phyloP scores from a whole-genome alignment of 2,329 filamentous ascomycete genomes.

The Camillea tinctor region DNA sequence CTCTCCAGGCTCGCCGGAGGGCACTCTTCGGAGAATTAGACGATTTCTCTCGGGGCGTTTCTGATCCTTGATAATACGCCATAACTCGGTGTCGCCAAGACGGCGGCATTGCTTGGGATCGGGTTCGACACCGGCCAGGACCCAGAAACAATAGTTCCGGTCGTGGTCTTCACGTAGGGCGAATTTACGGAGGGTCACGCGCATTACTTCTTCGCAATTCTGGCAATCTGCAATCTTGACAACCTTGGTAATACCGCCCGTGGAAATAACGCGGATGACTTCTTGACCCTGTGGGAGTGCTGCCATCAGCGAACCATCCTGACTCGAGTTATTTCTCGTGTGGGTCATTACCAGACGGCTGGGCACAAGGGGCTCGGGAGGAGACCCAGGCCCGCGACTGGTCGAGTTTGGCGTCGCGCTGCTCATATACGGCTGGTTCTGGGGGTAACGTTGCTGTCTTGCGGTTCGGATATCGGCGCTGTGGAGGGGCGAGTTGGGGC shows the following conservation, averaged over 20 bases:
- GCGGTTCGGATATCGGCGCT: conserved; percentile 55
- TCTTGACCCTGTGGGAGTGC: conserved; percentile 82
- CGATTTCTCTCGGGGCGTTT: conserved; percentile 84
- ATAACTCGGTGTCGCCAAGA: conserved; percentile 81
- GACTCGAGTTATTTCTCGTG: conserved; percentile 76
- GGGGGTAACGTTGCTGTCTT: conserved; percentile 55
- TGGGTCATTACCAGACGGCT: conserved; percentile 66
- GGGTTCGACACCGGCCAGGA: conserved; percentile 80
- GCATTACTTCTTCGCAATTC: conserved; percentile 88
- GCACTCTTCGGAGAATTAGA: conserved; percentile 88
- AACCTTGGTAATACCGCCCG: conserved; percentile 86
- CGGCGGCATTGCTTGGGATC: conserved; percentile 78
- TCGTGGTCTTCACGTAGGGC: conserved; percentile 86
- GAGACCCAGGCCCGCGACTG: conserved; percentile 57
- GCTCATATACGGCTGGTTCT: conserved; percentile 44
- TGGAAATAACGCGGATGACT: conserved; percentile 90
- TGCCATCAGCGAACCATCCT: conserved; percentile 84
- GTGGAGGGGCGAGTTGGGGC: conserved; percentile 67
- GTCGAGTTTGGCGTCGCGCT: conserved; percentile 52
- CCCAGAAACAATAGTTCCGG: conserved; percentile 95
- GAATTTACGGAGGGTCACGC: conserved; percentile 84
- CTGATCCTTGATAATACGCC: conserved; percentile 85
- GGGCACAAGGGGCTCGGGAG: conserved; percentile 61
- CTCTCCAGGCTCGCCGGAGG: conserved; percentile 82
- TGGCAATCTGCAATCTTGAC: conserved; percentile 91